Conservation (phyloP, 2,329 filamentous ascomycete genomes). For the Fusarium concolor region DNA sequence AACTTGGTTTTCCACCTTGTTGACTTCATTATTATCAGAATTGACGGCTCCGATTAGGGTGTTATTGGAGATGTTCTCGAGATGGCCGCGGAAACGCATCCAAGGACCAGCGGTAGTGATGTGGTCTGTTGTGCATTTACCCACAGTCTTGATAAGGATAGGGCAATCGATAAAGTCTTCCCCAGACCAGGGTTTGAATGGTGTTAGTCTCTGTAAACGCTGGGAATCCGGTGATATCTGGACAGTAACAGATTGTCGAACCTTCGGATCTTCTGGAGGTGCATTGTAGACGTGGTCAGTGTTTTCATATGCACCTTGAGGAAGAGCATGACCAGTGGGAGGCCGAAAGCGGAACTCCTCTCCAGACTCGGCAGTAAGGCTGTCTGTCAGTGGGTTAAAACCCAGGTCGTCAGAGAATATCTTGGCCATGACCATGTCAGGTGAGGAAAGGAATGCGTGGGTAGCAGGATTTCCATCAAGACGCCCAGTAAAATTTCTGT, state of each 20-base stretch:
- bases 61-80: slow-evolving; percentile 55
- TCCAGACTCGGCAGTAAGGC: slow-evolving; percentile 2
- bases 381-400: slow-evolving; percentile 44
- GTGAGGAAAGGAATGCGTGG: slow-evolving; percentile 81
- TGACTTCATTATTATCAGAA: slow-evolving; percentile 84
- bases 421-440: slow-evolving; percentile 16
- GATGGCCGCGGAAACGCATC: slow-evolving; percentile 54
- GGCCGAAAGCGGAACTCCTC: slow-evolving; percentile 86
- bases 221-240: slow-evolving; percentile 38
- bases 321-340: slow-evolving; percentile 76
- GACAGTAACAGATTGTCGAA: slow-evolving; percentile 24
- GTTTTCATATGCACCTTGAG: slow-evolving; percentile 66
- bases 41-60: slow-evolving; percentile 79
- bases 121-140: slow-evolving; percentile 56
- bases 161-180: slow-evolving; percentile 25
- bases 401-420: slow-evolving; percentile 13
- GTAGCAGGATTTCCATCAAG: slow-evolving; percentile 97
- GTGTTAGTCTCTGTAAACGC: not conserved
- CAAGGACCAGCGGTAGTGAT: slow-evolving; percentile 54
- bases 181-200: slow-evolving; percentile 9
- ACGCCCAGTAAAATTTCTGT: slow-evolving; percentile 96
- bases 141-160: slow-evolving; percentile 51
- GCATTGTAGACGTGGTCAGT: slow-evolving; percentile 22
- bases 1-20: slow-evolving; percentile 56
- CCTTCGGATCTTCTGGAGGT: slow-evolving; percentile 45